Evolutionary conservation across 1,139 yeast species (phyloP).

Genomic region (Protomyces macrosporus): DNA sequence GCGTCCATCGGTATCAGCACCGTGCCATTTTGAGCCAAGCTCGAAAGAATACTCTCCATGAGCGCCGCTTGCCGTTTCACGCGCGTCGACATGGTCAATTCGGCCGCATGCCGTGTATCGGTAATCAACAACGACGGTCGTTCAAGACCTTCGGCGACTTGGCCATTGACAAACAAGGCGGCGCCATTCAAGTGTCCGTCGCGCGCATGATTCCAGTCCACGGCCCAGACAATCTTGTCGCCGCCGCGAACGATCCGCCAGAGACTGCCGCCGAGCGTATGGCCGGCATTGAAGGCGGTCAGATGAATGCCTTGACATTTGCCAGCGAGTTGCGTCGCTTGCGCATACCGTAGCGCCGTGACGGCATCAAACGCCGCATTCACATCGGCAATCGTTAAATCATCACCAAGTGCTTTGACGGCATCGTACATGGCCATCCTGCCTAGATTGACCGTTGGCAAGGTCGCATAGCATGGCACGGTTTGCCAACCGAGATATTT

Average conservation of each 20-base stretch:
- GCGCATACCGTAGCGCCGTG: conserved; percentile 68
- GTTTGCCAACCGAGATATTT: conserved; percentile 55
- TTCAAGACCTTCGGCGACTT: conserved; percentile 57
- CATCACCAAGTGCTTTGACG: conserved; percentile 52
- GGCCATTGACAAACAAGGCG: conserved; percentile 52
- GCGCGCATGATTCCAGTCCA: conserved; percentile 91
- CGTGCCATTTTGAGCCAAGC: conserved; percentile 66
- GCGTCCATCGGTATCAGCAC: conserved; percentile 77
- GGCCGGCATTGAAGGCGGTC: conserved; percentile 89
- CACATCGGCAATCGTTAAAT: conserved; percentile 63
- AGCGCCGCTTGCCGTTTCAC: conserved; percentile 54
- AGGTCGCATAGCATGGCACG: conserved; percentile 77
- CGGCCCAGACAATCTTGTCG: conserved; percentile 80
- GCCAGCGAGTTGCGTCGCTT: conserved; percentile 48
- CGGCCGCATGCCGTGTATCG: conserved; percentile 53
- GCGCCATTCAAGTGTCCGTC: conserved; percentile 82
- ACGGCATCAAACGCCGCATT: conserved; percentile 74
- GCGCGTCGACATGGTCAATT: conserved; percentile 38
- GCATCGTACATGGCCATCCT: conserved; percentile 76
- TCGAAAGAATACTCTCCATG: conserved; percentile 60
- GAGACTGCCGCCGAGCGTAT: conserved; percentile 82
- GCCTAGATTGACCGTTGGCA: conserved; percentile 84
- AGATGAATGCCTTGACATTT: conserved; percentile 56
- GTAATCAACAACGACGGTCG: conserved; percentile 85
- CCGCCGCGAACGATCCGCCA: conserved; percentile 73